phyloP scores from a whole-genome alignment of 768 basidiomycete genomes.

The Lentinula guzmanii region DNA sequence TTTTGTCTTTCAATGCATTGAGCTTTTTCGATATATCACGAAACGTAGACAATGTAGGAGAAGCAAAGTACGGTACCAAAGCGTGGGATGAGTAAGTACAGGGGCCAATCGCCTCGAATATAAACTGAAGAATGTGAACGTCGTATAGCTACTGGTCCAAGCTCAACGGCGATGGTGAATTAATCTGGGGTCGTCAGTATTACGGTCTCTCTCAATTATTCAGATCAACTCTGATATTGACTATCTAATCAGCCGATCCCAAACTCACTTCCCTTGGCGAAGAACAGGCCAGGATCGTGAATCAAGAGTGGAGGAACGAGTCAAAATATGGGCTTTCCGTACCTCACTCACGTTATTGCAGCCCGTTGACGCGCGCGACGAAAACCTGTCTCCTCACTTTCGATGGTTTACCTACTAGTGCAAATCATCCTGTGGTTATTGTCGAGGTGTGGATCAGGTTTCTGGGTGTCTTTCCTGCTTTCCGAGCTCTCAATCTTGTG shows the following conservation, averaged over 20 bases:
- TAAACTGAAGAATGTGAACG: neutral
- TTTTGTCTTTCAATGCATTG: neutral
- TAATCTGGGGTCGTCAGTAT: slow-evolving; percentile 69
- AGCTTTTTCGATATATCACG: neutral
- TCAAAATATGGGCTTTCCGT: slow-evolving; percentile 25
- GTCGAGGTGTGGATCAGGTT: slow-evolving; percentile 44
- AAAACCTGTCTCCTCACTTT: slow-evolving; percentile 41
- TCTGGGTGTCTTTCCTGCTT: neutral
- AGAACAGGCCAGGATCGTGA: slow-evolving; percentile 34
- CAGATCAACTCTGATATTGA: neutral
- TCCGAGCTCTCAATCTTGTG: neutral
- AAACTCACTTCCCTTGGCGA: slow-evolving; percentile 40
- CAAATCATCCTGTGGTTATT: slow-evolving; percentile 31
- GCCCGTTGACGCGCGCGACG: slow-evolving; percentile 41
- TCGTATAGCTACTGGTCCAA: slow-evolving; percentile 53
- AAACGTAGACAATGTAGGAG: slow-evolving; percentile 58
- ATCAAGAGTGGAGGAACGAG: slow-evolving; percentile 34
- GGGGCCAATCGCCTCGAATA: neutral
- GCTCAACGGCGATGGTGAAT: slow-evolving; percentile 55
- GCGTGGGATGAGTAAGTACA: slow-evolving; percentile 57
- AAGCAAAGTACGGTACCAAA: slow-evolving; percentile 48
- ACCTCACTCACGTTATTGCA: slow-evolving; percentile 36
- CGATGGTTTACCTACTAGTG: slow-evolving; percentile 23
- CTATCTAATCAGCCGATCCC: slow-evolving; percentile 47
- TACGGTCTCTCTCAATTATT: neutral